phyloP scores from a whole-genome alignment of 2,329 filamentous ascomycete species.

The Sarocladium strictum region DNA sequence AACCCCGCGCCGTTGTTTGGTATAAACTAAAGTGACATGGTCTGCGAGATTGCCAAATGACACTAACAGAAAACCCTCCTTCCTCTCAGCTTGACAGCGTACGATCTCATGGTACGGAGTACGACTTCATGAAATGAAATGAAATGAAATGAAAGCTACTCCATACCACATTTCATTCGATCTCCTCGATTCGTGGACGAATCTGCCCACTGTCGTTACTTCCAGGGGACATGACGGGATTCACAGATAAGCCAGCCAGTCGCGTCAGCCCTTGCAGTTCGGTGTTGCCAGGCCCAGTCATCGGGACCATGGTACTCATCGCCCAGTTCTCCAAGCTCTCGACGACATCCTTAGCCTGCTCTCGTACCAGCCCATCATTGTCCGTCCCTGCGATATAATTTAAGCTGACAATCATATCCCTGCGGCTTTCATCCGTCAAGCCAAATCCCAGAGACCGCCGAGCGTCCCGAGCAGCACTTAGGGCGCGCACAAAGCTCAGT shows the following conservation, averaged over 20 bases:
- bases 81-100: background rate
- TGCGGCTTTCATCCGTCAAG: conserved; percentile 47
- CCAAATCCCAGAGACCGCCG: conserved; percentile 45
- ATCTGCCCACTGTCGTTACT: conserved; percentile 12
- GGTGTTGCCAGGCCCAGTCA: conserved; percentile 18
- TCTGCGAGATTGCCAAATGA: background rate
- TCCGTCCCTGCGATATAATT: conserved; percentile 61
- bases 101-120: conserved; percentile 3
- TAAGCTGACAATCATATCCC: conserved; percentile 57
- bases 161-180: conserved; percentile 53
- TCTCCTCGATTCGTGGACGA: conserved; percentile 51
- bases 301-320: conserved; percentile 42
- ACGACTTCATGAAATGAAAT: background rate
- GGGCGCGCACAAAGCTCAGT: conserved; percentile 53
- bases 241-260: conserved; percentile 33
- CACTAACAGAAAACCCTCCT: background rate
- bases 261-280: conserved; percentile 21
- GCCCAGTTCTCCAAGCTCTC: conserved; percentile 61
- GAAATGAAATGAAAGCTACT: background rate
- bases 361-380: conserved; percentile 60
- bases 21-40: background rate
- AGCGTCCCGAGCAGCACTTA: conserved; percentile 46
- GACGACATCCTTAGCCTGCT: conserved; percentile 60
- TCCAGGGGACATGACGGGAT: conserved; percentile 18
- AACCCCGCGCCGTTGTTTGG: conserved; percentile 2